Evolutionary conservation across 129 eudicot species (phyloP).

Genomic region (Flaveria trinervia): DNA sequence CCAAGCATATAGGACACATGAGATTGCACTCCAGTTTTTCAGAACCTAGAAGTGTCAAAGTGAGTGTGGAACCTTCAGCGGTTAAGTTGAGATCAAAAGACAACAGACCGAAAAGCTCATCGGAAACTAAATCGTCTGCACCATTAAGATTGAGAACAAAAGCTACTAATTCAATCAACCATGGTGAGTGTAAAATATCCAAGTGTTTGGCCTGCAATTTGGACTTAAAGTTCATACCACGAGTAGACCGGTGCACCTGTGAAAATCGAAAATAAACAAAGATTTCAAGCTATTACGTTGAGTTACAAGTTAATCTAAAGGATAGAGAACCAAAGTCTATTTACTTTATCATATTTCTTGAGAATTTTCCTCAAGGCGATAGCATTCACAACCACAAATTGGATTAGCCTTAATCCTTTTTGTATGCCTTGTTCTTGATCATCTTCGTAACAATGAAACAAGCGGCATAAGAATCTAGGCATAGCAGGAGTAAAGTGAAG

Average conservation of each 20-base stretch:
- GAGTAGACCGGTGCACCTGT: conserved; percentile 51
- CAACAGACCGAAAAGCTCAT: conserved; percentile 34
- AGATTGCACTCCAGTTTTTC: conserved; percentile 45
- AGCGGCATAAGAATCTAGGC: conserved; percentile 34
- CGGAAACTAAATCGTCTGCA: conserved; percentile 27
- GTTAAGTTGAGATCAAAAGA: conserved; percentile 32
- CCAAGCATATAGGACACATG: conserved; percentile 69
- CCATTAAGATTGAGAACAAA: conserved; percentile 48
- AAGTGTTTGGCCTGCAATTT: conserved; percentile 42
- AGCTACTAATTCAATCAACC: conserved; percentile 63
- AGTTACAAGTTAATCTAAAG: not conserved
- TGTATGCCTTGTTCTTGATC: conserved; percentile 44
- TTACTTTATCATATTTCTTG: conserved; percentile 65
- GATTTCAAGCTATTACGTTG: not conserved
- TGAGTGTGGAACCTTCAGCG: conserved; percentile 33
- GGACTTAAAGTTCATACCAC: conserved; percentile 46
- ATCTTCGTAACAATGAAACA: conserved; percentile 41
- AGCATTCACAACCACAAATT: conserved; percentile 56
- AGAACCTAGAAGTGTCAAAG: conserved; percentile 40
- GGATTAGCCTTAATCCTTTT: conserved; percentile 45
- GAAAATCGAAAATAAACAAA: not conserved
- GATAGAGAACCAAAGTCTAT: not conserved
- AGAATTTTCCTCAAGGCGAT: conserved; percentile 54
- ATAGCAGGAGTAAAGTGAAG: conserved; percentile 40
- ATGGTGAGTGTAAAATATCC: conserved; percentile 65